Base-by-base conservation (phyloP, 768 basidiomycete genomes). In the Suillus tomentosus region DNA sequence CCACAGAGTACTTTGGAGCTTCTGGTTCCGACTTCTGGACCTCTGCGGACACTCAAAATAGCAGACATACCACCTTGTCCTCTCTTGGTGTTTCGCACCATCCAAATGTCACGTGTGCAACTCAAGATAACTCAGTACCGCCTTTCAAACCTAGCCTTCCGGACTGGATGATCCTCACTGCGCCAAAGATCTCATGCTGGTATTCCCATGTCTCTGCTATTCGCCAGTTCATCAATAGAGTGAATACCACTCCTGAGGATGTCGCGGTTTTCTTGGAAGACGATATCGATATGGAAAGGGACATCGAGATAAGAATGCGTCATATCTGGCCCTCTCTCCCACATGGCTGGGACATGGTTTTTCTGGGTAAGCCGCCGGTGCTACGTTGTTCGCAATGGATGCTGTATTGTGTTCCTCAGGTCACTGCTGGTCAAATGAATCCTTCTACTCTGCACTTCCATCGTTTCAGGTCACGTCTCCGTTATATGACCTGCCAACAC, bases 401-500 rank as follows among this genome's bases (percentile, higher is more conserved):
- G 40, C 39, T 45, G 64, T 68, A 40, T 58, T 37, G 34, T 55
- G 55, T 27, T 15, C n/a, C 40, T 19, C 66, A 92, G 91, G 91
- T 8, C 88, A 92, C 67, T 92, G 90, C 69, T 92, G 91, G 91
- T 91, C 89, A 24, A 79, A 91, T 64, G 90, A 93, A 74, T 75
- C 83, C 1, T 72, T 71, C 63, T 74, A 83, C 43, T 78, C 83
- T 3, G 73, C 85, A 5, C 64, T 81, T 22, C 66, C 72, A 3
- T 55, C 48, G 50, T 22, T 65, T 67, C 63, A 11, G 61, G 63
- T 66, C 40, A 59, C 63, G 39, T 39, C 63, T 55, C 57, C 61
- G 60, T 62, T 19, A 57, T 43, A 55, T 24, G 19, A 42, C 43
- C 6, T 34, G 31, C 5, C 37, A 11, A 55, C 42, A 56, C 34